Percentiles rank a stretch among this genome's conserved stretches.
These are phyloP conservation scores for Pseudogymnoascus sp. DNA, from an alignment of 2,329 filamentous ascomycete genomes.

Conservation along the genomic window DNA sequence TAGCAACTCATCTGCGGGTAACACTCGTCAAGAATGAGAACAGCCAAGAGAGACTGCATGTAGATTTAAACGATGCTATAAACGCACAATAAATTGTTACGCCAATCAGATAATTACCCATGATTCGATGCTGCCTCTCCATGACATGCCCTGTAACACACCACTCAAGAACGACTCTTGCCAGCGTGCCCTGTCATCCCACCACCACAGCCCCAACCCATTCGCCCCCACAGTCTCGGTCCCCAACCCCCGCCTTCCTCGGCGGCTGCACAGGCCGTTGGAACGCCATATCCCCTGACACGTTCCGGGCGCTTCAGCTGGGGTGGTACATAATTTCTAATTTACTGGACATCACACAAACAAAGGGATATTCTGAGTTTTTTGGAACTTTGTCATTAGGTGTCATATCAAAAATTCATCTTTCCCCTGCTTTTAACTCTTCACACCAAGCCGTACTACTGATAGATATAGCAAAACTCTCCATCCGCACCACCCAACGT, in stretches of 20 bases:
- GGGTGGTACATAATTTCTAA: neutral
- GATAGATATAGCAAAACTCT: constrained; percentile 8
- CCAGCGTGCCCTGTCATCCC: neutral
- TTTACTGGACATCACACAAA: neutral
- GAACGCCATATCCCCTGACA: neutral
- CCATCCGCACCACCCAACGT: constrained; percentile 12
- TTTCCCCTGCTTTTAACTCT: neutral
- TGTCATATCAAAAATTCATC: neutral
- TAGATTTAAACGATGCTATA: no score
- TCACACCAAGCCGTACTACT: neutral
- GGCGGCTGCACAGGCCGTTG: neutral
- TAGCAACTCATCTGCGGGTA: no score
- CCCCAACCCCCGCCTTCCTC: constrained; percentile 20
- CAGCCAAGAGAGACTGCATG: no score
- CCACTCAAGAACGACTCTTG: neutral
- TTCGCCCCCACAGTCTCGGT: neutral
- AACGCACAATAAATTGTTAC: no score
- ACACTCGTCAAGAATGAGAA: no score
- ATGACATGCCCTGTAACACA: neutral
- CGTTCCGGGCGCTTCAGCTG: neutral
- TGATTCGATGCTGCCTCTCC: neutral
- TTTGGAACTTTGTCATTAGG: neutral
- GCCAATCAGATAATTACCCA: neutral
- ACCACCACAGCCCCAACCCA: neutral
- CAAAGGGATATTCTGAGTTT: neutral